Evolutionary conservation across 2,329 filamentous ascomycete species (phyloP).

Genomic region (Claviceps sp.): DNA sequence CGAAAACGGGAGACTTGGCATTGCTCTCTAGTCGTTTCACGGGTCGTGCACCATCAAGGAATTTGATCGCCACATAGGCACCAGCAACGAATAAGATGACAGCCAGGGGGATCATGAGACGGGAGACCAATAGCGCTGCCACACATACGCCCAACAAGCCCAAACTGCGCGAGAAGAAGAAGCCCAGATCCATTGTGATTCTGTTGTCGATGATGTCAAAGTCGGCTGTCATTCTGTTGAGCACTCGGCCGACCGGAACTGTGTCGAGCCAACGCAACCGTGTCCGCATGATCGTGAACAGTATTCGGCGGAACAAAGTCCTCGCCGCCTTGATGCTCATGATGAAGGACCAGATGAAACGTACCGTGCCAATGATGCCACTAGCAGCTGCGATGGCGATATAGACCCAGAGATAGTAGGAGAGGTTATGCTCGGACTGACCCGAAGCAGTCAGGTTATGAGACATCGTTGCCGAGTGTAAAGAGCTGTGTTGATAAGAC

Average conservation of each 20-base stretch:
- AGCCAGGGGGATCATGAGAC: slow-evolving; percentile 50
- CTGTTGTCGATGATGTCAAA: slow-evolving; percentile 61
- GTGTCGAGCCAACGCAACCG: slow-evolving; percentile 73
- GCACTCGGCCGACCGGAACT: slow-evolving; percentile 59
- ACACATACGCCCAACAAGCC: slow-evolving; percentile 52
- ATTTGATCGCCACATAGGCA: slow-evolving; percentile 44
- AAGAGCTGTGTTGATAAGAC: slow-evolving; percentile 31
- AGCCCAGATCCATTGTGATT: slow-evolving; percentile 49
- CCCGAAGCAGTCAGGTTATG: slow-evolving; percentile 7
- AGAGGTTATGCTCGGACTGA: slow-evolving; percentile 26
- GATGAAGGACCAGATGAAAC: slow-evolving; percentile 49
- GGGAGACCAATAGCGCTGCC: slow-evolving; percentile 55
- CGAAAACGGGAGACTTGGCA: slow-evolving; percentile 66
- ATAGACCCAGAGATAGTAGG: slow-evolving; percentile 58
- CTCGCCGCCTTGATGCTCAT: slow-evolving; percentile 59
- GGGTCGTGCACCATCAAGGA: slow-evolving; percentile 58
- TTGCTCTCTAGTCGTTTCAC: slow-evolving; percentile 67
- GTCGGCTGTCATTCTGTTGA: slow-evolving; percentile 69
- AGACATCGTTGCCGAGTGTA: slow-evolving; percentile 24
- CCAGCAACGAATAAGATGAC: slow-evolving; percentile 43
- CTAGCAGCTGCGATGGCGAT: slow-evolving; percentile 43
- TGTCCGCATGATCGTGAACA: slow-evolving; percentile 53
- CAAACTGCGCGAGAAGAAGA: slow-evolving; percentile 46
- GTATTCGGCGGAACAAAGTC: slow-evolving; percentile 51
- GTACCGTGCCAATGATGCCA: slow-evolving; percentile 45